These are phyloP conservation scores for Mycena floridula DNA, from an alignment of 768 basidiomycete species.

Conservation along the genomic window DNA sequence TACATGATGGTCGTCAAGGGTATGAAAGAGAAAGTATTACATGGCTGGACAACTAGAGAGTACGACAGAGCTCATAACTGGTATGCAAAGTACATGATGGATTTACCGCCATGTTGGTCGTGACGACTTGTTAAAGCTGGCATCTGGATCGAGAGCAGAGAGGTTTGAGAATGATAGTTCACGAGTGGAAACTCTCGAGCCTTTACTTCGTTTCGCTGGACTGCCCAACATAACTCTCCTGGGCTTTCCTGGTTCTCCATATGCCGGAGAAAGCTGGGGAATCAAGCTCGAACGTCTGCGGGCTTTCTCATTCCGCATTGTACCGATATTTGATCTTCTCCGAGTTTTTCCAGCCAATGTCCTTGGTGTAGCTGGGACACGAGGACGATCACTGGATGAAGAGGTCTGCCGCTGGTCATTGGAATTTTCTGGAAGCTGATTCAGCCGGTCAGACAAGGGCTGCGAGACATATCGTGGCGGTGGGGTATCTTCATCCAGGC, in stretches of 20 bases:
- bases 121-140: slow-evolving; percentile 37
- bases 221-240: slow-evolving; percentile 45
- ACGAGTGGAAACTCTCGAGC: too few relatives aligned
- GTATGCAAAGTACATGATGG: too few relatives aligned
- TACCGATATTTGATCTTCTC: slow-evolving; percentile 70
- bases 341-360: slow-evolving; percentile 34
- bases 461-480: slow-evolving; percentile 26
- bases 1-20: too few relatives aligned
- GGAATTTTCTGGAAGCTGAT: slow-evolving; percentile 27
- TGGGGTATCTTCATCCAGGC: slow-evolving; percentile 13
- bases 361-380: slow-evolving; percentile 42
- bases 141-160: slow-evolving; percentile 24
- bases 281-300: slow-evolving; percentile 79
- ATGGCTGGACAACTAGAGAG: too few relatives aligned
- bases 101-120: slow-evolving; percentile 57
- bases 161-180: slow-evolving; percentile 1
- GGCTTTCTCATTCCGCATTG: slow-evolving; percentile 66
- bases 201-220: slow-evolving; percentile 51
- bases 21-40: too few relatives aligned
- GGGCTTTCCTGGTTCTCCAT: slow-evolving; percentile 30
- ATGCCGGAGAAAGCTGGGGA: slow-evolving; percentile 52
- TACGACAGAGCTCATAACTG: too few relatives aligned
- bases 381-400: slow-evolving; percentile 14
- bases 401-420: not conserved
- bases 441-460: slow-evolving; percentile 65